Base-by-base conservation (phyloP, 2,329 filamentous ascomycete species). In the Rutstroemia sp. region DNA sequence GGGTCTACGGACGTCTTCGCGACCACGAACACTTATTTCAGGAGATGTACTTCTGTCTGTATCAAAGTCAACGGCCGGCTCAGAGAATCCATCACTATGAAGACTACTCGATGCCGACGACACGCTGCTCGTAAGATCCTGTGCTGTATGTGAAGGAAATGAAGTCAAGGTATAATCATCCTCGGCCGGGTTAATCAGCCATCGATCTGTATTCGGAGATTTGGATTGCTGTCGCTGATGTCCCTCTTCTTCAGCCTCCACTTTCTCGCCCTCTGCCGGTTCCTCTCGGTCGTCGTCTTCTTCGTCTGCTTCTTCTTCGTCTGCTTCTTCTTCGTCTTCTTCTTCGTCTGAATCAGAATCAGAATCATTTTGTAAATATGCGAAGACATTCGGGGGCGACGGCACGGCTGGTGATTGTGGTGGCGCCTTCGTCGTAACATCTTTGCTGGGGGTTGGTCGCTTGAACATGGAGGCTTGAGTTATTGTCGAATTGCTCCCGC, bases 1-100 rank as follows among this genome's bases (percentile, higher is more conserved):
- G 9, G 58, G 48, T n/a, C 52, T 49, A 7, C 58, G 38, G 16
- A 62, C 55, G 25, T 49, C 27, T 12, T 58, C 57, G 8, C 58
- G 58, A 6, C 68, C 73, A 36, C 71, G 67, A 23, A 70, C 63
- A 53, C 72, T 74, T 36, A 68, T 66, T 21, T 76, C 74, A 0
- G 75, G 74, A 51, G 73, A 78, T 2, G 71, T 75, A 51, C 73
- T 76, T 19, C 69, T 68, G 54, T 77, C 74, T 4, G 75, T 78
- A 40, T 75, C 75, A 46, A 69, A 67, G 17, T 73, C 72, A 3
- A 61, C 69, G 23, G 65, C 55, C 8, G 62, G 61, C 14, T 71
- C 68, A 2, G 66, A 67, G 3, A 72, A 73, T 36, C 69, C 64
- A 51, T 73, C 72, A 36, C 63, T 63, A 38, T 64, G 64, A 45